phyloP scores from a whole-genome alignment of 192 early-diverging fungal species.

The Backusella macrospora region DNA sequence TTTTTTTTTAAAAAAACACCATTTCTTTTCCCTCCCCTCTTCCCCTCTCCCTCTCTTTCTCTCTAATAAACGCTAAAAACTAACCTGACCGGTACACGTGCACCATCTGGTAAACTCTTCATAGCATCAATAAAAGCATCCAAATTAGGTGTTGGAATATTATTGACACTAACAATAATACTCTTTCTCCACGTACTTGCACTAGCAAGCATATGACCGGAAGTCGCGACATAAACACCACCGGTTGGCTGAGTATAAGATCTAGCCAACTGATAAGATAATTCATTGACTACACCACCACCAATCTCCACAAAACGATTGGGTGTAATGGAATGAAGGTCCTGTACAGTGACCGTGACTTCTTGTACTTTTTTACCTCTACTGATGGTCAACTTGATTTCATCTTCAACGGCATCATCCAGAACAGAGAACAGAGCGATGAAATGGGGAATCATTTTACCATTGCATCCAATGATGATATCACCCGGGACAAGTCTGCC shows the following conservation, averaged over 20 bases:
- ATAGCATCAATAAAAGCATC: constrained; percentile 70
- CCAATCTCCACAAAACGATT: constrained; percentile 85
- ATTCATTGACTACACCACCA: constrained; percentile 75
- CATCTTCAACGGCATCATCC: constrained; percentile 60
- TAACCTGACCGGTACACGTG: constrained; percentile 54
- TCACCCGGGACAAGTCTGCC: constrained; percentile 68
- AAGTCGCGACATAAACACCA: constrained; percentile 82
- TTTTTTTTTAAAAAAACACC: too few species aligned
- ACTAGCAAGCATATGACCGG: constrained; percentile 69
- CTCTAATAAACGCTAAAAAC: background rate
- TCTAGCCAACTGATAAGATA: constrained; percentile 78
- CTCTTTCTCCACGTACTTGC: constrained; percentile 70
- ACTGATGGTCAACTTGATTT: constrained; percentile 55
- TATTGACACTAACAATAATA: constrained; percentile 68
- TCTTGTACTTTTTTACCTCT: constrained; percentile 57
- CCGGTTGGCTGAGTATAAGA: constrained; percentile 69
- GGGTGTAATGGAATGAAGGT: constrained; percentile 80
- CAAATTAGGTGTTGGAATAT: constrained; percentile 65
- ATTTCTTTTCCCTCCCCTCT: background rate
- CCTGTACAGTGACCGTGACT: constrained; percentile 59
- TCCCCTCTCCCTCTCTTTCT: background rate
- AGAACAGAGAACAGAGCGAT: constrained; percentile 65
- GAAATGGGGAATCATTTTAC: constrained; percentile 70
- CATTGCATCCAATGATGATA: constrained; percentile 67
- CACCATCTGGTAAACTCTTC: constrained; percentile 63